A percentile compares a stretch with the other conserved stretches of the same genome.
Evolutionary conservation across 75 land plant genomes (phyloP).

Genomic region (Picea glauca): DNA sequence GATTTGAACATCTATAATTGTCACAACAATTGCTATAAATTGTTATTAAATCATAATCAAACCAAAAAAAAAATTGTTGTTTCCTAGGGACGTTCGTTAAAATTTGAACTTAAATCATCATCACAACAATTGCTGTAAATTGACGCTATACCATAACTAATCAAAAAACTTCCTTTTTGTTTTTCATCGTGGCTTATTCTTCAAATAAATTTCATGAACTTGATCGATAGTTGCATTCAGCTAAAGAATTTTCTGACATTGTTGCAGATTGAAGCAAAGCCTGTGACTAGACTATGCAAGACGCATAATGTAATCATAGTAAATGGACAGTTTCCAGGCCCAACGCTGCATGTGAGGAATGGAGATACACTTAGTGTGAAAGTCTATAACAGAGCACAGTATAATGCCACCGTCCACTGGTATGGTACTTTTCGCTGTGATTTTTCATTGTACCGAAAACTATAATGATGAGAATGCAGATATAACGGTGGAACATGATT

Average conservation of each 20-base stretch:
- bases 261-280: conserved; percentile 2
- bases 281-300: conserved; percentile 11
- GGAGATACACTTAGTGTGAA: conserved; percentile 23
- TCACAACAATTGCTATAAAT: no score
- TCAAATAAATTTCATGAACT: background rate
- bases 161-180: no score
- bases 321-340: conserved; percentile 30
- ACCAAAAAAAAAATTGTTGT: no score
- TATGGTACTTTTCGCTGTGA: background rate
- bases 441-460: background rate
- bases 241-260: no score
- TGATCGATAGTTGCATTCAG: background rate
- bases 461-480: background rate
- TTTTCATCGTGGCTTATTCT: background rate
- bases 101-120: no score
- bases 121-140: no score
- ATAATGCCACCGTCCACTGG: conserved; percentile 30
- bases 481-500: background rate
- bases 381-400: conserved; percentile 19
- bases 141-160: no score
- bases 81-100: no score
- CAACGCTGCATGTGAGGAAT: conserved; percentile 24
- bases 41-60: no score
- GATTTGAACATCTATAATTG: background rate
- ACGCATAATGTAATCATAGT: conserved; percentile 10